Base-by-base conservation (phyloP, 2,329 filamentous ascomycete species). In the Exophiala spinifera region DNA sequence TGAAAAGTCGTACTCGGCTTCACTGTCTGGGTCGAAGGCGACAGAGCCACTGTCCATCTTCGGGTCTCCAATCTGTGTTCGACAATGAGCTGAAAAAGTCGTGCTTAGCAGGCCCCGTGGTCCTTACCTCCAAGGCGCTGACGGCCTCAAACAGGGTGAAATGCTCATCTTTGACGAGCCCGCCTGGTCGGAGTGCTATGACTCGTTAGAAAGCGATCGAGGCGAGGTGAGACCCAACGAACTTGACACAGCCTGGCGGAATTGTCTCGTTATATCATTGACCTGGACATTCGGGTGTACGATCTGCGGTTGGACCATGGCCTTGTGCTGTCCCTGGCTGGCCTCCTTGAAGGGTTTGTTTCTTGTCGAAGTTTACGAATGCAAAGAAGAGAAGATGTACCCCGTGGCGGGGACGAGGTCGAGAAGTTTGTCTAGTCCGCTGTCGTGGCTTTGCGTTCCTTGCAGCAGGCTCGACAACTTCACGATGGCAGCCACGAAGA, bases 11-110 rank as follows among this genome's bases (percentile, higher is more conserved):
- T 92, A 95, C 47, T 88, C 81, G 60, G 92, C 87, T 56, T 95
- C 89, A 31, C 92, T 81, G n/a, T 85, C 84, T 66, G 96, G 89
- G 25, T 86, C 88, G 6, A 87, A 83, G 17, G 83, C 79, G 5
- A 95, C 77, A 61, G 87, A 91, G 23, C 94, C 94, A 67, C 90
- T 96, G 71, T 99, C 94, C 94, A 99, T 99, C 73, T 97, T 99
- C 1, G 89, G 86, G 67, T 99, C 94, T 89, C 96, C 96, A 64
- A 99, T 96, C 94, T 99, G 65, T 49, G 21, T 37, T 1, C 14
- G n/a, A n/a, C n/a, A 17, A 15, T 59, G 34, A 62, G 47, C 6
- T n/a, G 11, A 10, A 36, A 13, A 21, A 20, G n/a, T 7, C 17
- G n/a, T 8, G 21, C 3, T 15, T 8, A 13, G n/a, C 13, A 33